Percentiles rank a stretch among this genome's conserved stretches.
phyloP scores from a whole-genome alignment of 139 green algal species.

The Pseudopediastrum boryanum region DNA sequence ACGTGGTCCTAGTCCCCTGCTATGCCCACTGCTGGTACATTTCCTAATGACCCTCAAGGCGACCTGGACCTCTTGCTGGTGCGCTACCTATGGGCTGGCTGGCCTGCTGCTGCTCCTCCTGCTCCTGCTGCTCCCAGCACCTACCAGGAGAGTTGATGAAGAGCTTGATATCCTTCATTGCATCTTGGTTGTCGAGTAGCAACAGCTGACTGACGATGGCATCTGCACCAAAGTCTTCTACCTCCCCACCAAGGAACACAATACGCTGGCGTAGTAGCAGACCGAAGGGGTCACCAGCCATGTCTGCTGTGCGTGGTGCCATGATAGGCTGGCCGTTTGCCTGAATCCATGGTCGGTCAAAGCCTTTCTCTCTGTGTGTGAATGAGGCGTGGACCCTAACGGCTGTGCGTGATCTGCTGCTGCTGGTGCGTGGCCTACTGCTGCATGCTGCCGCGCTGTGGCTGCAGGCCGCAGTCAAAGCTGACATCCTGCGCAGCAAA shows the following conservation, averaged over 20 bases:
- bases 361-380: constrained; percentile 35
- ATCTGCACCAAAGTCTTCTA: constrained; percentile 97
- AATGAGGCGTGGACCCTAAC: constrained; percentile 10
- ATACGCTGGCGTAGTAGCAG: constrained; percentile 94
- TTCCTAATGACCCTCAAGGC: no score
- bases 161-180: constrained; percentile 98
- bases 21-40: no score
- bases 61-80: no score
- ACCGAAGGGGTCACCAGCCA: constrained; percentile 94
- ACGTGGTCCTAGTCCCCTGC: no score
- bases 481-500: no score
- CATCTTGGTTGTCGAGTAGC: constrained; percentile 94
- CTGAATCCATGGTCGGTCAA: constrained; percentile 58
- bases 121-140: not conserved
- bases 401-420: constrained; percentile 10
- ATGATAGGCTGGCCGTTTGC: constrained; percentile 64
- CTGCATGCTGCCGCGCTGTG: not conserved
- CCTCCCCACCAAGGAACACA: constrained; percentile 95
- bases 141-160: constrained; percentile 98
- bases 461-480: constrained; percentile 13
- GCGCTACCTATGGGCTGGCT: no score
- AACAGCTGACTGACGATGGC: constrained; percentile 97
- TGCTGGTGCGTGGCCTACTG: constrained; percentile 7
- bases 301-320: constrained; percentile 70
- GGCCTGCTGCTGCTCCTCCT: no score